Conservation (phyloP, 2,329 filamentous ascomycete genomes). For the Daldinia eschscholtzii region DNA sequence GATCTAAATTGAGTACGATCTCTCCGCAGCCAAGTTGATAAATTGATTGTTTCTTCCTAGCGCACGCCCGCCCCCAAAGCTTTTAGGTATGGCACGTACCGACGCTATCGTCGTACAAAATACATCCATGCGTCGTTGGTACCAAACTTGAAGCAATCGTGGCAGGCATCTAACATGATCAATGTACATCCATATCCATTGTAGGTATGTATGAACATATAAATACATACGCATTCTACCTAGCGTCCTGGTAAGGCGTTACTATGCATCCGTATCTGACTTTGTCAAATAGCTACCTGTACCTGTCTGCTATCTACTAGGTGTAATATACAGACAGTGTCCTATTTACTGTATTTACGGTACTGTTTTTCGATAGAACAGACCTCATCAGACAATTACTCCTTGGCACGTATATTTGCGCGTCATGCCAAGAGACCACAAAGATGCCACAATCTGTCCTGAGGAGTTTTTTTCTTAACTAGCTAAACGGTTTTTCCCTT, state of each 20-base stretch:
- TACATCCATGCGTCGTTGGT: slow-evolving; percentile 28
- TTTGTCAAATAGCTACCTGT: background rate
- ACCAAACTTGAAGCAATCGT: slow-evolving; percentile 40
- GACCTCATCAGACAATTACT: slow-evolving; percentile 37
- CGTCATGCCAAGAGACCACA: slow-evolving; percentile 39
- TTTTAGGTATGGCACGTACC: slow-evolving; percentile 27
- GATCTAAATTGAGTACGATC: slow-evolving; percentile 31
- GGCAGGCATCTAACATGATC: slow-evolving; percentile 33
- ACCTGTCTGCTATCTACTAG: background rate
- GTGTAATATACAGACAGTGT: slow-evolving; percentile 35
- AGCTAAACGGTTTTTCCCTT: slow-evolving; percentile 9
- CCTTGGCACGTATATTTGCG: slow-evolving; percentile 40
- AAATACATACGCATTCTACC: slow-evolving; percentile 6
- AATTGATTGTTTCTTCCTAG: slow-evolving; percentile 30
- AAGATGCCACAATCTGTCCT: slow-evolving; percentile 28
- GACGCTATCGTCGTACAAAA: slow-evolving; percentile 18
- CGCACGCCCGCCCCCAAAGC: slow-evolving; percentile 17
- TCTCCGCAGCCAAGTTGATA: slow-evolving; percentile 40
- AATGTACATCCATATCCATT: slow-evolving; percentile 2
- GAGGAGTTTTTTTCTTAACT: background rate
- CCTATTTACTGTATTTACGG: slow-evolving; percentile 27
- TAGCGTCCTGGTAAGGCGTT: slow-evolving; percentile 15
- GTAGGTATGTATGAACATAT: slow-evolving; percentile 6
- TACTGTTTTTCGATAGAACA: slow-evolving; percentile 13
- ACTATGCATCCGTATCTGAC: slow-evolving; percentile 14